These are phyloP conservation scores for Penicillium goetzii DNA, from an alignment of 495 filamentous ascomycete species.

Conservation along the genomic window DNA sequence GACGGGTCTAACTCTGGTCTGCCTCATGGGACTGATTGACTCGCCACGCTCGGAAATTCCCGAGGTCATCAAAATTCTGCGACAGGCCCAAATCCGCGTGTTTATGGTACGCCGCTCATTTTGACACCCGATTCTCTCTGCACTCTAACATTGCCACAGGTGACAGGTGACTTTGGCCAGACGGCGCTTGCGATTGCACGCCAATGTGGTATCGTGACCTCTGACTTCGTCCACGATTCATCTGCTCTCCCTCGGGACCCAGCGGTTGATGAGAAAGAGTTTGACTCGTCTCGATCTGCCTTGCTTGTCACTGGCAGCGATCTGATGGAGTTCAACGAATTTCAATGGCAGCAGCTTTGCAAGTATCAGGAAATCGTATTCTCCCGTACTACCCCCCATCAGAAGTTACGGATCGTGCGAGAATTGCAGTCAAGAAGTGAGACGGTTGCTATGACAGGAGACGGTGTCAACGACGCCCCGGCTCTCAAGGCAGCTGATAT, in stretches of 20 bases:
- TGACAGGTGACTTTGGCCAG: conserved; percentile 68
- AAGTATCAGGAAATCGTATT: conserved; percentile 70
- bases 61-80: conserved; percentile 58
- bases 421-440: conserved; percentile 59
- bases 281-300: conserved; percentile 42
- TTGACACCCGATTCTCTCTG: background rate
- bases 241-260: conserved; percentile 13
- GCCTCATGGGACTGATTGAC: conserved; percentile 68
- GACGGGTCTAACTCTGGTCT: conserved; percentile 59
- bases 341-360: conserved; percentile 61
- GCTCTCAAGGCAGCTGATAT: conserved; percentile 48
- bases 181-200: conserved; percentile 68
- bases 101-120: conserved; percentile 53
- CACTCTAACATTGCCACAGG: conserved; percentile 10
- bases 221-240: conserved; percentile 19
- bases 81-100: conserved; percentile 64
- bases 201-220: conserved; percentile 64
- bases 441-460: conserved; percentile 58
- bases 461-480: conserved; percentile 64
- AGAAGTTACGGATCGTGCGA: conserved; percentile 73
- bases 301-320: conserved; percentile 58
- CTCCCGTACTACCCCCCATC: conserved; percentile 71
- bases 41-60: conserved; percentile 68
- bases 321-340: conserved; percentile 58
- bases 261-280: conserved; percentile 19